Conservation (phyloP, 345 rosid species). For the Syzygium oleosum region DNA sequence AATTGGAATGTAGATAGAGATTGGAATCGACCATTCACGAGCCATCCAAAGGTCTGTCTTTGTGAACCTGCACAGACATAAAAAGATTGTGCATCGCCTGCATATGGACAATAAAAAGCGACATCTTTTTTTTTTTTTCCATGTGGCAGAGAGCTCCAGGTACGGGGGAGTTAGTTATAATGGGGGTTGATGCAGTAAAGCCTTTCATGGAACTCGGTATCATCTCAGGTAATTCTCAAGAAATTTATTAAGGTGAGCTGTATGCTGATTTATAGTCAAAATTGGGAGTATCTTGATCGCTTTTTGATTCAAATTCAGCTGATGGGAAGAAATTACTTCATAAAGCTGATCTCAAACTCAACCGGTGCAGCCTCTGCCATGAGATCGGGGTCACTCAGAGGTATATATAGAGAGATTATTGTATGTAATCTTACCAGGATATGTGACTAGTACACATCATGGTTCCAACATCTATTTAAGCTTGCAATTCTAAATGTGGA, state of each 20-base stretch:
- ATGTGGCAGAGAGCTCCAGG: constrained; percentile 18
- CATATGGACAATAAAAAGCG: background rate
- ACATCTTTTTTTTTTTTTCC: background rate
- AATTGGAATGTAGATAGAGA: constrained; percentile 19
- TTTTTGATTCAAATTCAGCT: constrained; percentile 1
- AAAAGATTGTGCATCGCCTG: background rate
- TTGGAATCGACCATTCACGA: constrained; percentile 31
- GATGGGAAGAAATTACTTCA: constrained; percentile 25
- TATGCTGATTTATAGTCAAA: background rate
- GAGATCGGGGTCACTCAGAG: constrained; percentile 29
- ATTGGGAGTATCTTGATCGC: background rate
- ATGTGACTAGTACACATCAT: background rate
- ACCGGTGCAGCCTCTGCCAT: constrained; percentile 18
- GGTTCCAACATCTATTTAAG: background rate
- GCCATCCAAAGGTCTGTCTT: constrained; percentile 35
- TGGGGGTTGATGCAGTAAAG: constrained; percentile 18
- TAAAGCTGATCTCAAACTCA: constrained; percentile 25
- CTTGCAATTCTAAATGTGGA: background rate
- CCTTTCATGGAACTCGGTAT: constrained; percentile 30
- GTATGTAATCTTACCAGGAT: background rate
- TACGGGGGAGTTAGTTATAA: constrained; percentile 22
- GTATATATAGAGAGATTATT: background rate
- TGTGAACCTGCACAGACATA: background rate
- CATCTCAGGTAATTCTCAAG: constrained; percentile 14
- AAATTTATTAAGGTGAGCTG: background rate